Conservation (phyloP, 2,329 filamentous ascomycete genomes). For the Coniochaeta ligniaria region DNA sequence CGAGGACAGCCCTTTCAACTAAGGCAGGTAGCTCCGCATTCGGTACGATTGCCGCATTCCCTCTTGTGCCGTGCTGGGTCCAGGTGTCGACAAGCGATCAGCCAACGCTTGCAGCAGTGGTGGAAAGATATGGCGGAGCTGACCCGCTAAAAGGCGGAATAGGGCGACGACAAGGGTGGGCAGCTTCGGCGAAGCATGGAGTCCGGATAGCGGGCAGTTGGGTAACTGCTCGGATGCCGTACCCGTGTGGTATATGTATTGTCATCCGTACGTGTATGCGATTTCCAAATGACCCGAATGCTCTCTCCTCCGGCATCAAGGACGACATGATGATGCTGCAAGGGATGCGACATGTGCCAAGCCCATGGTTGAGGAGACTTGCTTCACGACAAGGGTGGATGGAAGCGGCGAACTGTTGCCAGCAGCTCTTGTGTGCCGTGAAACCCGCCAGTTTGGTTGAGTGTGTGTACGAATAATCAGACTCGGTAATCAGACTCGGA, state of each 20-base stretch:
- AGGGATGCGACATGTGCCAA: not conserved
- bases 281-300: too few species aligned
- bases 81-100: not conserved
- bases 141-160: conserved; percentile 1
- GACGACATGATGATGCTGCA: not conserved
- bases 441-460: conserved; percentile 16
- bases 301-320: too few species aligned
- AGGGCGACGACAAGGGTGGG: not conserved
- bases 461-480: conserved; percentile 3
- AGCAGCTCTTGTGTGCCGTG: not conserved
- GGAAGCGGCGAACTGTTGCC: not conserved
- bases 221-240: not conserved
- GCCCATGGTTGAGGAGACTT: not conserved
- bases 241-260: too few species aligned
- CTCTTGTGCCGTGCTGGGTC: not conserved
- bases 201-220: not conserved
- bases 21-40: not conserved
- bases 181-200: not conserved
- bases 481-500: not conserved
- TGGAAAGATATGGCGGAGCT: not conserved
- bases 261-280: too few species aligned
- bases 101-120: not conserved
- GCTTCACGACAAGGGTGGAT: not conserved
- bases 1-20: not conserved
- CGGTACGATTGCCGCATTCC: not conserved